A percentile compares a stretch with the other conserved stretches of the same genome.
Conservation (phyloP, 2,329 filamentous ascomycete genomes). For the Sporothrix phasma region DNA sequence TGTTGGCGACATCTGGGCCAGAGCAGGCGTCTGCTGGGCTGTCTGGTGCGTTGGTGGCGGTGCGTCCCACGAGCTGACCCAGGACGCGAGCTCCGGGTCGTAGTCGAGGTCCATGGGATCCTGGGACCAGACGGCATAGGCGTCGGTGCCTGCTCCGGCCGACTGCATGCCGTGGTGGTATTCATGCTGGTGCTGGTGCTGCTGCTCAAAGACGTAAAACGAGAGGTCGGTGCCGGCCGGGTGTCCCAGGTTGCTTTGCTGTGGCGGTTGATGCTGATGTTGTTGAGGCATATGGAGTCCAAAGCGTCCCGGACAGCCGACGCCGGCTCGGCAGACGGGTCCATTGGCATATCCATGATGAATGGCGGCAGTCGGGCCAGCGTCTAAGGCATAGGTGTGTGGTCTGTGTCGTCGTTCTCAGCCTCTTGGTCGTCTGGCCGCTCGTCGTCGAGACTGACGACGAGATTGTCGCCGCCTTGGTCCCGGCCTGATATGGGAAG, state of each 20-base stretch:
- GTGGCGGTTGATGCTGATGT: not conserved
- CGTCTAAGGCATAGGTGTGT: not conserved
- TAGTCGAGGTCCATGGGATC: constrained; percentile 26
- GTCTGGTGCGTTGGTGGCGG: not conserved
- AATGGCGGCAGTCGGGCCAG: not conserved
- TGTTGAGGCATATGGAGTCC: constrained; percentile 6
- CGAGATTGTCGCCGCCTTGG: not conserved
- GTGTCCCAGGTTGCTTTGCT: not conserved
- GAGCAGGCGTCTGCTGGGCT: not conserved
- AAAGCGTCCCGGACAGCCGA: constrained; percentile 1
- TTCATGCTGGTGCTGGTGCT: no score
- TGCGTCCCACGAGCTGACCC: constrained; percentile 17
- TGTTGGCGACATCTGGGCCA: not conserved
- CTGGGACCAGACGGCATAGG: constrained; percentile 15
- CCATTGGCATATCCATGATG: constrained; percentile 12
- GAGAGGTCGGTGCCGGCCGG: not conserved
- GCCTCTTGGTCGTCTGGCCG: not conserved
- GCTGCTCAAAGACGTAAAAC: constrained; percentile 6
- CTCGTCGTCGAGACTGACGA: no score
- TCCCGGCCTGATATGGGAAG: not conserved
- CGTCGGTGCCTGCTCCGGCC: not conserved
- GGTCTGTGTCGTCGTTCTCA: not conserved
- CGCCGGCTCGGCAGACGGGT: constrained; percentile 4
- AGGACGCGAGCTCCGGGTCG: constrained; percentile 22
- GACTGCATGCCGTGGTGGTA: not conserved